Base-by-base conservation (phyloP, 371 early-diverging fungal species). In the Lichtheimia hyalospora region DNA sequence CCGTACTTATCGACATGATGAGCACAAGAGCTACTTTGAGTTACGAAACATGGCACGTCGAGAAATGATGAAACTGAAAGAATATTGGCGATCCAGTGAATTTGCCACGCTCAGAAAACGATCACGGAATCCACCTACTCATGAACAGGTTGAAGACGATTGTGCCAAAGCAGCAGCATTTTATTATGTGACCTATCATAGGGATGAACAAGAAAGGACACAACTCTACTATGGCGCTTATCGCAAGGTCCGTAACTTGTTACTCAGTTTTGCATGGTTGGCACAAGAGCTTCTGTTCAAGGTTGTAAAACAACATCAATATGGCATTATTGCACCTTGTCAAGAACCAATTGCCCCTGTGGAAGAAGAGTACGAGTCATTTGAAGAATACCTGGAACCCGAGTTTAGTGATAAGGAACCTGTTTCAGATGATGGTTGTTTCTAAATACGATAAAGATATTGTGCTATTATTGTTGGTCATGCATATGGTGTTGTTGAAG, bases 131-230 rank as follows among this genome's bases (percentile, higher is more conserved):
- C 57, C 28, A 40, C 52, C 23, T 49, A 21, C 48, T 3, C 49
- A 12, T 15, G 50, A 40, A 41, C 12, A 54, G 12, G 46, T 25
- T 18, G 46, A 54, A 23, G n/a, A 55, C 3, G 49, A 49, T 18
- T 60, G 81, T n/a, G 65, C 73, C 6, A 89, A 86, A 57, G 91
- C 87, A 5, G 82, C 83, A 7, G 88, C 91, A 0, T 89, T 86
- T 88, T 90, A 90, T 56, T 85, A 84, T 34, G 86, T 84, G 8
- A 82, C 86, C 0, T 90, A 90, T 60, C 77, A 85, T 52, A 67
- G 61, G 1, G 49, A 56, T 6, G 76, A 73, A 42, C 55, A 49
- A 14, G 28, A 40, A n/a, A 18, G 5, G 2, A 21, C 25, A 39
- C 20, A 20, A 0, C 59, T 63, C 0, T 12, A 64, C 3, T 60